Base-by-base conservation (phyloP, 164 flowering plant species). In the Nymphaea thermarum region DNA sequence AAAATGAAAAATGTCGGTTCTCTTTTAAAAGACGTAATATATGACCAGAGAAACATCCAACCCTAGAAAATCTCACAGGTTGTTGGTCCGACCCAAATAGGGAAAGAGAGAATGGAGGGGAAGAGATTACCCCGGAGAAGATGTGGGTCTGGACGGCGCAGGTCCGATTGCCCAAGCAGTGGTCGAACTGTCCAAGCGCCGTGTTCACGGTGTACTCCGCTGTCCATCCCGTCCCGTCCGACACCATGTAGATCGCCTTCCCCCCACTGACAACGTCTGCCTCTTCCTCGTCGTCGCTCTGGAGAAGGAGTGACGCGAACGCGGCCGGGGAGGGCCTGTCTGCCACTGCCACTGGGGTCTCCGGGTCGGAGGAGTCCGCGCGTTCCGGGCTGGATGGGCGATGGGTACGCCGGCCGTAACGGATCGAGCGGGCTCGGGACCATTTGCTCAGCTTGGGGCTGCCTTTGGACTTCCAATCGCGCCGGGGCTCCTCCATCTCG, bases 151-250 rank as follows among this genome's bases (percentile, higher is more conserved):
- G 85, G 2, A 89, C 91, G 5, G 98, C 71, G 65, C 98, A 93
- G 17, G 70, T 85, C n/a, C 89, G 85, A 68, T 90, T 96, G 45
- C 81, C 92, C 82, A 93, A 80, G 78, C 96, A 93, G 66, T 86
- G 77, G 25, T 87, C 94, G 71, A 93, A 93, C 80, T 93, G 97
- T 43, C 97, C 96, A 69, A 93, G 80, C 67, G 98, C 96, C 61
- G 98, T 94, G 67, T 65, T 83, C 36, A 93, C 96, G 72, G 90
- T 75, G 65, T 93, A 88, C 78, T 93, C 98, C 62, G 79, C 97
- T 77, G 96, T 90, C 97, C 97, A 93, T 25, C 97, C 97, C 15
- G 96, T 93, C 8, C 96, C 97, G 70, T 93, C 97, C 2, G 97
- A 93, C 3, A 93, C 87, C 91, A 90, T 82, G 71, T 86, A 91